Percentiles rank a stretch among this genome's conserved stretches.
phyloP scores from a whole-genome alignment of 108 stramenopile species.

The Nannochloropsis gaditana region DNA sequence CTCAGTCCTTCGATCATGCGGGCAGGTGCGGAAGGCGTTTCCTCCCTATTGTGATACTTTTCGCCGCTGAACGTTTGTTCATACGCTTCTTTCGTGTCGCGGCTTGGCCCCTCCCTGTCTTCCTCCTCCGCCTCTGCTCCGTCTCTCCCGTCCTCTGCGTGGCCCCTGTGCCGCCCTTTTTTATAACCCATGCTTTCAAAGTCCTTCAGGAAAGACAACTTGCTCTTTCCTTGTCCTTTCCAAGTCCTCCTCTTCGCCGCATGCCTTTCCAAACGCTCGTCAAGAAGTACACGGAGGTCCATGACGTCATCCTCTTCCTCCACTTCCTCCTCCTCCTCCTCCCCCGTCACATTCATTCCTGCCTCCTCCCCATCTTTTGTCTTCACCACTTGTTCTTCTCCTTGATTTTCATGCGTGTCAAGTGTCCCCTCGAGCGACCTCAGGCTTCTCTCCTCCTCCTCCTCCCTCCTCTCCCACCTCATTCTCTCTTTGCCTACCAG shows the following conservation, averaged over 20 bases:
- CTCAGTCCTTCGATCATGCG: no score
- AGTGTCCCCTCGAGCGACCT: background rate
- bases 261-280: background rate
- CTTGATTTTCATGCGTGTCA: background rate
- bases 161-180: background rate
- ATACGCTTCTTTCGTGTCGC: no score
- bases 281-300: no score
- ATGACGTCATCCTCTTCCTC: background rate
- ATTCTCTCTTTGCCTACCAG: background rate
- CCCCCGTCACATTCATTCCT: background rate
- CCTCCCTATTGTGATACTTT: no score
- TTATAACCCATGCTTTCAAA: background rate
- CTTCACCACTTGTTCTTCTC: background rate
- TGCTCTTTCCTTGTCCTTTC: background rate
- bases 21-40: no score
- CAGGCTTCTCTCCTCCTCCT: background rate
- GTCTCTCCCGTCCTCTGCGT: background rate
- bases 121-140: background rate
- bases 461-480: background rate
- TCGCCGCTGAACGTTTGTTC: no score
- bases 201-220: background rate
- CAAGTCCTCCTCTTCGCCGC: background rate
- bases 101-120: no score
- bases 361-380: background rate
- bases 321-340: background rate